A percentile compares a stretch with the other conserved stretches of the same genome.
Conservation (phyloP, 768 basidiomycete genomes). For the Lactarius sanguifluus region DNA sequence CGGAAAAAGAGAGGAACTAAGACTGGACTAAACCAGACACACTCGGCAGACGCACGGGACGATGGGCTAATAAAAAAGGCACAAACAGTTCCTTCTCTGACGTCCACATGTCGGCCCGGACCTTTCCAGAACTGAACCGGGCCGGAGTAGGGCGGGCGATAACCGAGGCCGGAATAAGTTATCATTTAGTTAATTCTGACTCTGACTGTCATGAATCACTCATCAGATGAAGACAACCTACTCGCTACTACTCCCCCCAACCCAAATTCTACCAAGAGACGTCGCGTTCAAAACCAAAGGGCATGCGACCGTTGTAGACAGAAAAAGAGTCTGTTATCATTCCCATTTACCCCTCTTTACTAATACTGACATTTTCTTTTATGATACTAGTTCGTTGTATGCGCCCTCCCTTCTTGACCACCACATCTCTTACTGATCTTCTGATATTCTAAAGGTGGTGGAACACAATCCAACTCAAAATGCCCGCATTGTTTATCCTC, state of each 20-base stretch:
- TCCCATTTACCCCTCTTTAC: background rate
- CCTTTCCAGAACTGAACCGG: background rate
- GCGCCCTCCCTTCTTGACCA: background rate
- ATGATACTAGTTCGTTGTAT: constrained; percentile 25
- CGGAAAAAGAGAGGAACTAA: background rate
- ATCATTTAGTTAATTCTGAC: background rate
- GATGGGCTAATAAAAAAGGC: background rate
- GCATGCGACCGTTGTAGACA: constrained; percentile 30
- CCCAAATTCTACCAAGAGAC: constrained; percentile 14
- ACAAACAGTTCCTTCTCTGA: background rate
- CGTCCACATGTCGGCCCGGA: no score
- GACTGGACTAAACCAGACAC: no score
- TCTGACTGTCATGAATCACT: constrained; percentile 20
- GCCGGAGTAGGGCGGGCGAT: background rate
- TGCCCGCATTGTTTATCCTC: constrained; percentile 24
- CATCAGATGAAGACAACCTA: constrained; percentile 20
- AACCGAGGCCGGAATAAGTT: background rate
- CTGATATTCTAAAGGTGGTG: constrained; percentile 16
- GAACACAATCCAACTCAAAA: constrained; percentile 7
- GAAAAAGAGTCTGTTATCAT: constrained; percentile 26
- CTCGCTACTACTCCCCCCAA: no score
- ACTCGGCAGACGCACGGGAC: background rate
- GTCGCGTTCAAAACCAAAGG: constrained; percentile 27
- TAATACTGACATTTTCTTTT: background rate
- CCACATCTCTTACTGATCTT: background rate